Conservation (phyloP, 495 filamentous ascomycete genomes). For the Xylaria palmicola region DNA sequence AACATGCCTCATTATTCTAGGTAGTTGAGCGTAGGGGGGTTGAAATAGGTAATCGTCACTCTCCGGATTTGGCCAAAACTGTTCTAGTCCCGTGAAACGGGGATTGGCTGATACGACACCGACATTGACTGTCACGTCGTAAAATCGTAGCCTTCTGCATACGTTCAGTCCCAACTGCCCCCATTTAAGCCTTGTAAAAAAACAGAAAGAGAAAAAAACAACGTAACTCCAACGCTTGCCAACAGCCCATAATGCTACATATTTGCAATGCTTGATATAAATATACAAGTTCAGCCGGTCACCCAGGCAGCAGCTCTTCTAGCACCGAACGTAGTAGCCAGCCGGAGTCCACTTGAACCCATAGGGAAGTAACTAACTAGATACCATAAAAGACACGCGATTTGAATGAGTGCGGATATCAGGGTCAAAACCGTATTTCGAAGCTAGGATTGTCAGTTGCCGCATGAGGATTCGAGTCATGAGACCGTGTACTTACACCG, state of each 20-base stretch:
- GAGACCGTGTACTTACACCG: slow-evolving; percentile 63
- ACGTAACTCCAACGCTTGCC: slow-evolving; percentile 6
- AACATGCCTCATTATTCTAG: no score
- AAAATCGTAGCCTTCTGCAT: neutral
- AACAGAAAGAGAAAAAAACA: neutral
- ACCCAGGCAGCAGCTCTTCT: slow-evolving; percentile 87
- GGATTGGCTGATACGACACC: neutral
- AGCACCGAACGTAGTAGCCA: slow-evolving; percentile 82
- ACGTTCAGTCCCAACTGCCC: neutral
- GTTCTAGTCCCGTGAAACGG: neutral
- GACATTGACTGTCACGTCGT: neutral
- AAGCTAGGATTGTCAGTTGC: slow-evolving; percentile 54
- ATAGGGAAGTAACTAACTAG: slow-evolving; percentile 97
- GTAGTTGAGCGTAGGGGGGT: no score
- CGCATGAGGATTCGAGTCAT: neutral
- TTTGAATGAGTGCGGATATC: slow-evolving; percentile 76
- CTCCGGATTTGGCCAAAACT: neutral
- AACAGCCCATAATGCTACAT: slow-evolving; percentile 5
- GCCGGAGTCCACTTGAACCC: slow-evolving; percentile 84
- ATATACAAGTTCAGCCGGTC: slow-evolving; percentile 54
- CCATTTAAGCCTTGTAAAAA: no score
- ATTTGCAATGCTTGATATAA: neutral
- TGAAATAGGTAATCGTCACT: neutral
- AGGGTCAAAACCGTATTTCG: slow-evolving; percentile 79
- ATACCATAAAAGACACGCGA: slow-evolving; percentile 86